Conservation (phyloP, 768 basidiomycete species). For the Suillus fuscotomentosus region DNA sequence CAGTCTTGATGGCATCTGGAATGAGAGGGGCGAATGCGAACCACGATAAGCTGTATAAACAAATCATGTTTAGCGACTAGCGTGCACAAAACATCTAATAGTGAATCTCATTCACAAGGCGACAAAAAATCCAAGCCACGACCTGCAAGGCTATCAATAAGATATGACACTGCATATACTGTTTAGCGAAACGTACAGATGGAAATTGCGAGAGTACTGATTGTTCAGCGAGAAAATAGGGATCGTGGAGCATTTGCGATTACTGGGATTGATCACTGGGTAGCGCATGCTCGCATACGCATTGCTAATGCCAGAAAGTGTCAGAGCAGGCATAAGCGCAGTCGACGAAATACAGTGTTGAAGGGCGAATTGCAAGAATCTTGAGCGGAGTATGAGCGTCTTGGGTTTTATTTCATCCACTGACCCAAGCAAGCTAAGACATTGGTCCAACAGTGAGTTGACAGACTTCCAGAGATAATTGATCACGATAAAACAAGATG, state of each 20-base stretch:
- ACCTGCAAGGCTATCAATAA: conserved; percentile 15
- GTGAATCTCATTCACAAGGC: conserved; percentile 33
- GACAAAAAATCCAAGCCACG: conserved; percentile 48
- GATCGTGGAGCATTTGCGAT: conserved; percentile 50
- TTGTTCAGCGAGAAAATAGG: conserved; percentile 49
- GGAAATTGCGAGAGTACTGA: conserved; percentile 49
- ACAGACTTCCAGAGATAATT: neutral
- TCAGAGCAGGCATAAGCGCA: neutral
- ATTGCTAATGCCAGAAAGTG: neutral
- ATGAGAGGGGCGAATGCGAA: conserved; percentile 64
- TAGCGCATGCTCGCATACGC: neutral
- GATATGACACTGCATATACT: conserved; percentile 22
- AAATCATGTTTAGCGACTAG: conserved; percentile 20
- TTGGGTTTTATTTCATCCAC: neutral
- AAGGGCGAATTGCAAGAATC: neutral
- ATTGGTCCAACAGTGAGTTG: neutral
- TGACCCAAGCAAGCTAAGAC: neutral
- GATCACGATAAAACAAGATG: neutral
- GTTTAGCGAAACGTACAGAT: conserved; percentile 35
- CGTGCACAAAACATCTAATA: conserved; percentile 1
- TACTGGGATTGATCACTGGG: conserved; percentile 43
- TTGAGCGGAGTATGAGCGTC: neutral
- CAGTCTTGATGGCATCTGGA: conserved; percentile 51
- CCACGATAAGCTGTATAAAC: conserved; percentile 37
- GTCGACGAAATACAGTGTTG: neutral